These are phyloP conservation scores for Aureobasidium sp. DNA, from an alignment of 2,329 filamentous ascomycete genomes.

Conservation along the genomic window DNA sequence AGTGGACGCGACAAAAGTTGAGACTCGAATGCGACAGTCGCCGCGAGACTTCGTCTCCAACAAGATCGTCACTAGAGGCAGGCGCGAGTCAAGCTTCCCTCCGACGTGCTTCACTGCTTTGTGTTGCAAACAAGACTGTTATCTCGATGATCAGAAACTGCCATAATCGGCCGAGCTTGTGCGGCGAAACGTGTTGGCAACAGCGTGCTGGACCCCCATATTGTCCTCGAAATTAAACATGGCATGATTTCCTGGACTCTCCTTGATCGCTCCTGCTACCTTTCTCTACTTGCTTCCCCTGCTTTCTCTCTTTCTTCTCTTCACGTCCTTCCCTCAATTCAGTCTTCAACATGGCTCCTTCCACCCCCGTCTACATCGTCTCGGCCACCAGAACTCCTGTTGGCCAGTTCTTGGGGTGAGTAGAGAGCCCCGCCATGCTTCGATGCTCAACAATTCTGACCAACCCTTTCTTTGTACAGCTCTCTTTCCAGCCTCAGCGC, in stretches of 20 bases:
- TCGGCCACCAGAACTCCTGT: slow-evolving; percentile 84
- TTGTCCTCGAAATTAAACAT: slow-evolving; percentile 13
- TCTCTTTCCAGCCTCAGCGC: slow-evolving; percentile 83
- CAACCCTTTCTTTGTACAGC: slow-evolving; percentile 42
- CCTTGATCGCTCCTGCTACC: neutral
- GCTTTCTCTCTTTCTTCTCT: neutral
- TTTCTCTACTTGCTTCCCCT: slow-evolving; percentile 2
- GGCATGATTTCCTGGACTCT: slow-evolving; percentile 10
- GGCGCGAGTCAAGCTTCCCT: neutral
- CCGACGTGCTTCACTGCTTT: neutral
- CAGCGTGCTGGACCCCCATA: slow-evolving; percentile 2
- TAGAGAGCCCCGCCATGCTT: slow-evolving; percentile 15
- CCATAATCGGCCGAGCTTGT: neutral
- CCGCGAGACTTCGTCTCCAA: neutral
- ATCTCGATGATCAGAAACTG: neutral
- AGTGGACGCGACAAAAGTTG: slow-evolving; percentile 14
- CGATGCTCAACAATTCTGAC: slow-evolving; percentile 9
- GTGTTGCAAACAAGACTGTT: neutral
- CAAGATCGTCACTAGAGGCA: neutral
- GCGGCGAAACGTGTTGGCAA: neutral
- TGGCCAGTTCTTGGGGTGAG: slow-evolving; percentile 88
- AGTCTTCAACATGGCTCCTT: slow-evolving; percentile 56
- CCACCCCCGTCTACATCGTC: slow-evolving; percentile 91
- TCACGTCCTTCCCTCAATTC: neutral
- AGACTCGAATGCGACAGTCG: slow-evolving; percentile 11